Percentiles rank a stretch among this genome's conserved stretches.
Conservation (phyloP, 148 eudicot genomes). For the Rhododendron ferrugineum region DNA sequence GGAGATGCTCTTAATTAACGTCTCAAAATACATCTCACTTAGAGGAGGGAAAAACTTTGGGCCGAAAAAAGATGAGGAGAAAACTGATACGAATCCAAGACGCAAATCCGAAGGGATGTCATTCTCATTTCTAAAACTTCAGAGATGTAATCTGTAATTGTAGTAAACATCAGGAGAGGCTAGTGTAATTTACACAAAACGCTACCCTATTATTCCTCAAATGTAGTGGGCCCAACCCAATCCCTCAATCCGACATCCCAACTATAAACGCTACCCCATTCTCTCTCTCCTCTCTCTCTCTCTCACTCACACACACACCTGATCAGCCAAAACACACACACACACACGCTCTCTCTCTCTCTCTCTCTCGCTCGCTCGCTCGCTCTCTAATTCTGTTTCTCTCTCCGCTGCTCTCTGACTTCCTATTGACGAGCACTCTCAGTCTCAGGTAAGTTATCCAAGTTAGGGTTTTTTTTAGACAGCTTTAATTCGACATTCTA, state of each 20-base stretch:
- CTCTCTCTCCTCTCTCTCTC: neutral
- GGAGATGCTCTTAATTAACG: no score
- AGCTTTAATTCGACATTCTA: neutral
- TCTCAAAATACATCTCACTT: no score
- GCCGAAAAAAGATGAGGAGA: no score
- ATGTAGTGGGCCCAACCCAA: no score
- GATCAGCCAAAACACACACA: neutral
- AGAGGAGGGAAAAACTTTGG: no score
- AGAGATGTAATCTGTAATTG: neutral
- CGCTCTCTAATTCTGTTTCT: neutral
- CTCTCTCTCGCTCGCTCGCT: neutral
- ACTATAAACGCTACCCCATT: no score
- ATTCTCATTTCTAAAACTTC: neutral
- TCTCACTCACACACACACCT: neutral
- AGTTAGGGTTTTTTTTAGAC: neutral
- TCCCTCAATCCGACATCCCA: no score
- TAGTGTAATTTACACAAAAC: no score
- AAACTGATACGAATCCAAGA: neutral
- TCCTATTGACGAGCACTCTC: neutral
- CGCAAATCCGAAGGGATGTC: neutral
- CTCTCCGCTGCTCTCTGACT: neutral
- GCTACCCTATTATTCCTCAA: no score
- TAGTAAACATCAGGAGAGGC: no score
- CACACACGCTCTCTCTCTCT: neutral
- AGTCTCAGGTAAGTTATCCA: constrained; percentile 4